Evolutionary conservation across 2,329 filamentous ascomycete species (phyloP).

Genomic region (Ophiostoma perfectum): DNA sequence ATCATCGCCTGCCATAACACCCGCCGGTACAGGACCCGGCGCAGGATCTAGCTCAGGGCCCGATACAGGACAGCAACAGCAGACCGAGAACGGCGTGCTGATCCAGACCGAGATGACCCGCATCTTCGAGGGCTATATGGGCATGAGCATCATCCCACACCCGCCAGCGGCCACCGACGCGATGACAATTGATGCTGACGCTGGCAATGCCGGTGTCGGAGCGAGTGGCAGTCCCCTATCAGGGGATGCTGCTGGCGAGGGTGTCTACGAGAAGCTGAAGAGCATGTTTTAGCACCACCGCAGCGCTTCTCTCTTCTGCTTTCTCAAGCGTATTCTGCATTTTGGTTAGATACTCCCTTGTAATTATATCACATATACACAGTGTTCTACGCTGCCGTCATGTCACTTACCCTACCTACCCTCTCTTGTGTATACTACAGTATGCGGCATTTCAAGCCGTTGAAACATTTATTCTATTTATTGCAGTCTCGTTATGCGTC

Average conservation of each 20-base stretch:
- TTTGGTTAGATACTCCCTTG: not conserved
- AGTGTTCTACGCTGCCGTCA: not conserved
- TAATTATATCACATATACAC: not conserved
- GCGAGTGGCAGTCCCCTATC: not conserved
- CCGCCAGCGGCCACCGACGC: constrained; percentile 11
- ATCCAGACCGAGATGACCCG: constrained; percentile 52
- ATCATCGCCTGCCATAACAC: not conserved
- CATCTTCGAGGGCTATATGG: constrained; percentile 40
- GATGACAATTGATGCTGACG: no score
- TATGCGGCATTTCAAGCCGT: not conserved
- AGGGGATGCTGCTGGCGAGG: not conserved
- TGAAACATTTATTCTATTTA: not conserved
- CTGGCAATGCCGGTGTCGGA: not conserved
- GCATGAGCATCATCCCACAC: constrained; percentile 25
- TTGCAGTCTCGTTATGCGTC: not conserved
- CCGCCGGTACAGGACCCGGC: not conserved
- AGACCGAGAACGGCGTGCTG: constrained; percentile 41
- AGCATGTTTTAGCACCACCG: constrained; percentile 7
- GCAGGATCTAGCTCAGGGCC: no score
- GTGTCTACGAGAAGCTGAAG: constrained; percentile 11
- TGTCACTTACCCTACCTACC: not conserved
- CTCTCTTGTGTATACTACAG: not conserved
- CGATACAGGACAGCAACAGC: not conserved
- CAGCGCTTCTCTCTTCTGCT: no score
- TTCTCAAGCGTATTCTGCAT: no score